Evolutionary conservation across 805 yeast species (phyloP).

Genomic region (Kodamaea leandrae): DNA sequence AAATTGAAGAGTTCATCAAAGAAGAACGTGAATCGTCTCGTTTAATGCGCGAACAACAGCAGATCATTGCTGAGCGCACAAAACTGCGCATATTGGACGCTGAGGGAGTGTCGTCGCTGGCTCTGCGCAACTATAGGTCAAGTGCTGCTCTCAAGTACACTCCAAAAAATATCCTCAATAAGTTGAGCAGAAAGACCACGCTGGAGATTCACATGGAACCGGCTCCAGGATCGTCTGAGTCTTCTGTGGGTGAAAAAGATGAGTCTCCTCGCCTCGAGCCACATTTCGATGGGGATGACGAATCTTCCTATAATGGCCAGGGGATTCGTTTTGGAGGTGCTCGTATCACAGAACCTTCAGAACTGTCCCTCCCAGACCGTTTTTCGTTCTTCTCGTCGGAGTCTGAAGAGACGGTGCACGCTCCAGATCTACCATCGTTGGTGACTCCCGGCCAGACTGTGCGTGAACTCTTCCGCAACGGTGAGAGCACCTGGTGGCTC

Average conservation of each 20-base stretch:
- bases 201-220: background rate
- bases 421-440: conserved; percentile 27
- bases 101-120: conserved; percentile 12
- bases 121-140: conserved; percentile 11
- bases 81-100: conserved; percentile 15
- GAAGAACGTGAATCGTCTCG: conserved; percentile 52
- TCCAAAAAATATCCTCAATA: conserved; percentile 41
- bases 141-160: conserved; percentile 62
- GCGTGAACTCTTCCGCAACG: conserved; percentile 24
- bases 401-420: conserved; percentile 27
- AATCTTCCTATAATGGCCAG: conserved; percentile 23
- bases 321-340: conserved; percentile 43
- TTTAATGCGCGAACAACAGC: conserved; percentile 20
- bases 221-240: conserved; percentile 5
- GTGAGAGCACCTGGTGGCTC: conserved; percentile 47
- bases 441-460: conserved; percentile 20
- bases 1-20: conserved; percentile 75
- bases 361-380: conserved; percentile 51
- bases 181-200: background rate
- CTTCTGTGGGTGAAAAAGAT: conserved; percentile 2
- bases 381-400: conserved; percentile 28
- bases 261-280: background rate
- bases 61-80: conserved; percentile 22
- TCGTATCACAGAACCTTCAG: conserved; percentile 25
- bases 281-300: conserved; percentile 15